Conservation (phyloP, 768 basidiomycete species). For the Amanita exitialis region DNA sequence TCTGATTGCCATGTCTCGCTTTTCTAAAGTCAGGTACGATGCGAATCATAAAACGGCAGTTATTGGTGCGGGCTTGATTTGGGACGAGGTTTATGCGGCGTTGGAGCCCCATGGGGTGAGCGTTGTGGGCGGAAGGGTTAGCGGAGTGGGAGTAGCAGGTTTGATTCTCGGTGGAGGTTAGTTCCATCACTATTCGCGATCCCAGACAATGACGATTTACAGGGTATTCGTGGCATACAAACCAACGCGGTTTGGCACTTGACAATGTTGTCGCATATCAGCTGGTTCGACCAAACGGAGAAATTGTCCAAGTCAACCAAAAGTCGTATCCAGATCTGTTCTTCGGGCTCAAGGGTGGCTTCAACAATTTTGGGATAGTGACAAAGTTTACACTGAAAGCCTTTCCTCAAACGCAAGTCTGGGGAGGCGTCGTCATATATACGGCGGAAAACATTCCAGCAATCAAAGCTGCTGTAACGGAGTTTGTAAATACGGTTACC, state of each 20-base stretch:
- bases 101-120: conserved; percentile 38
- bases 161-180: conserved; percentile 48
- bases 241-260: conserved; percentile 34
- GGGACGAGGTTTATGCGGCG: conserved; percentile 54
- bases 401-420: conserved; percentile 25
- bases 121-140: conserved; percentile 49
- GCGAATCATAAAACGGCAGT: conserved; percentile 25
- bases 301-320: conserved; percentile 13
- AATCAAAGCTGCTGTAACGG: background rate
- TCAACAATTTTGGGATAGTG: conserved; percentile 38
- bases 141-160: conserved; percentile 51
- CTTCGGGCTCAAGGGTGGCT: conserved; percentile 17
- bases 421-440: conserved; percentile 5
- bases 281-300: conserved; percentile 35
- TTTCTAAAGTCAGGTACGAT: conserved; percentile 35
- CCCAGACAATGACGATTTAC: background rate
- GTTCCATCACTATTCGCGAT: too few relatives aligned
- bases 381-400: conserved; percentile 36
- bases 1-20: conserved; percentile 44
- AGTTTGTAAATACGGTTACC: background rate
- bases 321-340: conserved; percentile 15
- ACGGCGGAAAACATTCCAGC: background rate
- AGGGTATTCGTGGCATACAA: conserved; percentile 42
- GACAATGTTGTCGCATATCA: conserved; percentile 34
- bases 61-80: conserved; percentile 40